Conservation (phyloP, 805 yeast species). For the Yarrowia hollandica region DNA sequence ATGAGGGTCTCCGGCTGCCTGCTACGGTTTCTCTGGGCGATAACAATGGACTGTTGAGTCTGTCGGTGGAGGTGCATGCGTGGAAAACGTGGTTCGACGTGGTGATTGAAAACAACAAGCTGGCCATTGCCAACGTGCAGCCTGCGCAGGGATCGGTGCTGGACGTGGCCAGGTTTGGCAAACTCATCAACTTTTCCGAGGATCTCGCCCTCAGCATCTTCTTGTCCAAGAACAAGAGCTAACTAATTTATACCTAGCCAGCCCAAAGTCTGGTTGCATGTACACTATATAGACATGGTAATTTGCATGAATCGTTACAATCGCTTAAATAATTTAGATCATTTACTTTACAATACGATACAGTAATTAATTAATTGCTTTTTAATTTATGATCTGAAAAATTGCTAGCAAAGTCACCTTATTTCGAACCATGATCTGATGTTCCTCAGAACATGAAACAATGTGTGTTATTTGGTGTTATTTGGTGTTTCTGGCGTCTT, state of each 20-base stretch:
- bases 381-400: too few species aligned
- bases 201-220: neutral
- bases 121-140: neutral
- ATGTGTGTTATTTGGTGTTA: too few species aligned
- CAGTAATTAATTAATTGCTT: too few species aligned
- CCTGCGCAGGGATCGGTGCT: neutral
- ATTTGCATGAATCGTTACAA: too few species aligned
- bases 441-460: too few species aligned
- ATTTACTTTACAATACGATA: too few species aligned
- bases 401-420: too few species aligned
- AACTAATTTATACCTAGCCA: neutral
- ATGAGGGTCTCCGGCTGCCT: neutral
- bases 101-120: neutral
- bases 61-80: slow-evolving; percentile 18
- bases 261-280: neutral
- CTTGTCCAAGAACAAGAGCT: neutral
- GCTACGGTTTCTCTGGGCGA: slow-evolving; percentile 13
- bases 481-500: too few species aligned
- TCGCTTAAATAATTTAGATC: too few species aligned
- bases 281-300: neutral
- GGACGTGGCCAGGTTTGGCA: neutral
- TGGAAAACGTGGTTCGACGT: slow-evolving; percentile 24
- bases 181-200: slow-evolving; percentile 8
- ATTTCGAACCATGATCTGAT: too few species aligned
- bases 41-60: slow-evolving; percentile 11